phyloP scores from a whole-genome alignment of 2,329 filamentous ascomycete genomes.

The Biscogniauxia marginata region DNA sequence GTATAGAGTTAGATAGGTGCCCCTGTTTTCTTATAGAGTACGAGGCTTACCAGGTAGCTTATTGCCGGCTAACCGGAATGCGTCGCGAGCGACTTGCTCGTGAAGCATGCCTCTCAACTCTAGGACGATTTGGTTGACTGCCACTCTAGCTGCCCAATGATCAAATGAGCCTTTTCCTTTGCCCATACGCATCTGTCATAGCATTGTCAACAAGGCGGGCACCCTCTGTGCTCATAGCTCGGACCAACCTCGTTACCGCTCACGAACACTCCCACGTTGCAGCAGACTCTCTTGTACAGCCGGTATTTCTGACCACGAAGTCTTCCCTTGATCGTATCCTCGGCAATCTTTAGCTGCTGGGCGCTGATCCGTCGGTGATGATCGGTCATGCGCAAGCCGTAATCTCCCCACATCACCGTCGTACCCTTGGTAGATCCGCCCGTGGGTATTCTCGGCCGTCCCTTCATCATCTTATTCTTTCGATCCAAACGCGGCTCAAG shows the following conservation, averaged over 20 bases:
- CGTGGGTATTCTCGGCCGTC: constrained; percentile 80
- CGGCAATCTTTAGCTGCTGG: constrained; percentile 81
- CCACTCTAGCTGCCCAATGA: constrained; percentile 88
- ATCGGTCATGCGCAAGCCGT: constrained; percentile 88
- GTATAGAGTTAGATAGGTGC: constrained; percentile 12
- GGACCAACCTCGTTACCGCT: constrained; percentile 80
- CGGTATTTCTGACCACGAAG: constrained; percentile 90
- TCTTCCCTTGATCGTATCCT: constrained; percentile 87
- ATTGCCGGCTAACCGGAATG: constrained; percentile 88
- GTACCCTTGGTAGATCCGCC: constrained; percentile 91
- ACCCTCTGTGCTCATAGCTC: not conserved
- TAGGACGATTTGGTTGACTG: constrained; percentile 88
- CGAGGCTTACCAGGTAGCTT: constrained; percentile 79
- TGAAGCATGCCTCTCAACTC: constrained; percentile 90
- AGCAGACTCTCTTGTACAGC: constrained; percentile 85
- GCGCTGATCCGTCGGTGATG: constrained; percentile 90
- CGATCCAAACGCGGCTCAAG: constrained; percentile 74
- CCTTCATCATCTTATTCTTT: constrained; percentile 89
- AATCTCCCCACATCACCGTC: constrained; percentile 95
- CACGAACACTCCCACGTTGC: constrained; percentile 92
- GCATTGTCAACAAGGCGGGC: constrained; percentile 11
- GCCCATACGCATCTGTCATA: constrained; percentile 80
- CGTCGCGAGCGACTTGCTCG: constrained; percentile 91
- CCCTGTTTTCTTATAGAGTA: constrained; percentile 5
- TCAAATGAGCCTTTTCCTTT: constrained; percentile 98